These are phyloP conservation scores for Xylaria polymorpha DNA, from an alignment of 2,329 filamentous ascomycete species.

Conservation along the genomic window DNA sequence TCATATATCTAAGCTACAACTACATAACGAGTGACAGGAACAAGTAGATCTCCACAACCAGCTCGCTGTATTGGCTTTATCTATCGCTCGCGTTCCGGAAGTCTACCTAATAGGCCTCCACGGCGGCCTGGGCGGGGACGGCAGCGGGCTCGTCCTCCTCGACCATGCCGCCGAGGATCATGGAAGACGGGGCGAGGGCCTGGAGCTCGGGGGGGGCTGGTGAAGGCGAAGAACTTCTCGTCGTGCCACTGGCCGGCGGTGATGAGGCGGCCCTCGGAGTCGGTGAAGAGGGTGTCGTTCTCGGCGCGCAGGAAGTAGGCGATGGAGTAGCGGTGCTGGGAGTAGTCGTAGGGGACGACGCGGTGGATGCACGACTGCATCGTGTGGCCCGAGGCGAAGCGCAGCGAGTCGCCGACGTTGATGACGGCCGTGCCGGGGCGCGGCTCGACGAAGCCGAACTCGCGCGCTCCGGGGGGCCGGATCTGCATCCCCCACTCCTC, in stretches of 20 bases:
- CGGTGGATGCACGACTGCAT: conserved; percentile 69
- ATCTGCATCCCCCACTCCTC: conserved; percentile 69
- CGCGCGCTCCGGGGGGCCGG: conserved; percentile 59
- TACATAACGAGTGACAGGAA: conserved; percentile 28
- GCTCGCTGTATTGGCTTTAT: conserved; percentile 5
- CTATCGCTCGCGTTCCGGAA: neutral
- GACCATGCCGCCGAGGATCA: conserved; percentile 64
- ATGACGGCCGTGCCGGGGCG: conserved; percentile 64
- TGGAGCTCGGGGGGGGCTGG: conserved; percentile 56
- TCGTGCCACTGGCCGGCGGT: conserved; percentile 67
- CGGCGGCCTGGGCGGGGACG: conserved; percentile 31
- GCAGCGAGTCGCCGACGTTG: conserved; percentile 69
- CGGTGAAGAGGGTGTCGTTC: conserved; percentile 66
- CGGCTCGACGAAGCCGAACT: conserved; percentile 66
- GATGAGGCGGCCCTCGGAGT: conserved; percentile 64
- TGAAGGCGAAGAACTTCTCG: conserved; percentile 65
- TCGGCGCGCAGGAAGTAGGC: conserved; percentile 69
- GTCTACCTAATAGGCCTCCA: conserved; percentile 43
- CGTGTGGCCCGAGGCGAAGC: conserved; percentile 64
- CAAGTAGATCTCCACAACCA: neutral
- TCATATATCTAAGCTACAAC: conserved; percentile 21
- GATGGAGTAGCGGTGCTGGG: conserved; percentile 68
- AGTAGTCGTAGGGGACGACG: conserved; percentile 63
- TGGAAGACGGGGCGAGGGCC: conserved; percentile 60
- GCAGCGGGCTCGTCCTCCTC: conserved; percentile 47